Base-by-base conservation (phyloP, 305 asterid genomes). In the Rubia tinctorum region DNA sequence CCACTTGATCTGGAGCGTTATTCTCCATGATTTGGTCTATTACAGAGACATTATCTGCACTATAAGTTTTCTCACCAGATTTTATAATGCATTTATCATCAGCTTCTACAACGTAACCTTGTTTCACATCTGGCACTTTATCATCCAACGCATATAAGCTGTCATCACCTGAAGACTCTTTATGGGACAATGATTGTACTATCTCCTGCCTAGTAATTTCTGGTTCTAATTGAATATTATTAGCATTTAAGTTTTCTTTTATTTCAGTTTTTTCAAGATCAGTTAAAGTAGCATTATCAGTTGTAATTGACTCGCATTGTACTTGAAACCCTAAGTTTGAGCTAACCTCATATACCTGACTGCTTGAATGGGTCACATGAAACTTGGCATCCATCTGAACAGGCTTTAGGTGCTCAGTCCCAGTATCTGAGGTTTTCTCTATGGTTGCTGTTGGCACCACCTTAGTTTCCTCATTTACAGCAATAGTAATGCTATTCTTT, bases 271-370 rank as follows among this genome's bases (percentile, higher is more conserved):
- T 70, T 66, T 73, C 65, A 70, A 65, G 25, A 80, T 69, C 45
- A 72, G 68, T 49, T 44, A 80, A 73, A 70, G 43, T 63, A 40
- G 37, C 49, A 7, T 17, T 65, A 77, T 80, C 81, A 80, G 74
- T 59, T 74, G 77, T 71, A 80, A 77, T 69, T 70, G 77, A 63
- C 43, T 77, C 79, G 71, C 68, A 76, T 25, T 80, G 75, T 80
- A 80, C 79, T 80, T 73, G 73, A 73, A 76, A 80, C 81, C 84
- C 81, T 74, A 80, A 77, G 71, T 73, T 68, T 59, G 66, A 70
- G 79, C 77, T 77, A 78, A 79, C 74, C 66, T 79, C 80, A 79
- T 65, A 66, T 77, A 76, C 80, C 75, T 76, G 79, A 71, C 73
- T 68, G 73, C 69, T 67, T 73, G 80, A 51, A 43, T 71, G 37